Percentiles rank a stretch among this genome's conserved stretches.
Evolutionary conservation across 2,329 filamentous ascomycete species (phyloP).

Genomic region (Grosmannia penicillata): DNA sequence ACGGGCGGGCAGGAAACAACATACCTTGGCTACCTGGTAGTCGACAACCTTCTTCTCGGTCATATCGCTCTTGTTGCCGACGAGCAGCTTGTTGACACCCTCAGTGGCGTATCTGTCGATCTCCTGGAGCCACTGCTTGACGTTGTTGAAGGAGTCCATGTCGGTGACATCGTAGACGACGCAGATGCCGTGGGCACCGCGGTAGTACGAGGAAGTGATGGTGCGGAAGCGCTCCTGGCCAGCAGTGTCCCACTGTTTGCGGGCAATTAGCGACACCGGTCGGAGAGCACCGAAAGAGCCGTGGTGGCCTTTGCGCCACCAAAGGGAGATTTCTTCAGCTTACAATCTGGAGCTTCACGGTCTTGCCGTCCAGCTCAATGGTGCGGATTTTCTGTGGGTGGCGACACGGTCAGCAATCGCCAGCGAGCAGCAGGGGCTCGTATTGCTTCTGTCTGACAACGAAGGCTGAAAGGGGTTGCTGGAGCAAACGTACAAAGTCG

Average conservation of each 20-base stretch:
- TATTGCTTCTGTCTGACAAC: no score
- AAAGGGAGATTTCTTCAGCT: slow-evolving; percentile 10
- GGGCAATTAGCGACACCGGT: no score
- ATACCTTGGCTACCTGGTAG: slow-evolving; percentile 96
- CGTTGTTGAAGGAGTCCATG: slow-evolving; percentile 99
- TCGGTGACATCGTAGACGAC: slow-evolving; percentile 99
- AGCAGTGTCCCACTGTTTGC: slow-evolving; percentile 99
- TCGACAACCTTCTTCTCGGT: slow-evolving; percentile 99
- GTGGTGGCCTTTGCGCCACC: no score
- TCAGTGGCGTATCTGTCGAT: slow-evolving; percentile 99
- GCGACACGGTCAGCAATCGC: no score
- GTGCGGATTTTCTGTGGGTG: slow-evolving; percentile 99
- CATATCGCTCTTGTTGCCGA: slow-evolving; percentile 99
- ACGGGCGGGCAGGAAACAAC: not conserved
- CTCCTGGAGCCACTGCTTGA: no score
- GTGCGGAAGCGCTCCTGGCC: slow-evolving; percentile 99
- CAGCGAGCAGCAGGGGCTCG: no score
- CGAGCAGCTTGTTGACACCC: slow-evolving; percentile 97
- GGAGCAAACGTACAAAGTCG: slow-evolving; percentile 92
- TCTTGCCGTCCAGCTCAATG: slow-evolving; percentile 98
- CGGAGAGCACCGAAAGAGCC: no score
- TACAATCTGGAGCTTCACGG: slow-evolving; percentile 98
- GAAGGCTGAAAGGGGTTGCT: no score
- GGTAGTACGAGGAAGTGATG: slow-evolving; percentile 99
- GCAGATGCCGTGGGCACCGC: slow-evolving; percentile 96